Evolutionary conservation across 2,329 filamentous ascomycete species (phyloP).

Genomic region (Fusarium sp.): DNA sequence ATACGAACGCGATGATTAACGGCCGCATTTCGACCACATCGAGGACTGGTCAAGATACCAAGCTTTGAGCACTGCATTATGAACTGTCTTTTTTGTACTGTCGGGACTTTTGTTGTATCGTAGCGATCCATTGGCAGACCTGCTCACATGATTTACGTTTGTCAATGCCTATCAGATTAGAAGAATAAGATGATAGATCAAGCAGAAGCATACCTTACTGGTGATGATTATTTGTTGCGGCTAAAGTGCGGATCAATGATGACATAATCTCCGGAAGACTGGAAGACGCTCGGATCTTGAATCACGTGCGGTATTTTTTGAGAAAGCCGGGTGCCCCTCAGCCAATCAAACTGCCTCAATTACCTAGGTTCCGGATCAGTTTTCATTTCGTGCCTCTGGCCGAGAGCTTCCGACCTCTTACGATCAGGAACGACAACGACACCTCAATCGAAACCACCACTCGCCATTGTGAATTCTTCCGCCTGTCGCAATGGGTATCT

Average conservation of each 20-base stretch:
- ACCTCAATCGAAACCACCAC: slow-evolving; percentile 51
- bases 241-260: slow-evolving; percentile 16
- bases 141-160: slow-evolving; percentile 5
- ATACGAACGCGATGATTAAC: slow-evolving; percentile 43
- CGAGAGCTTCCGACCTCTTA: slow-evolving; percentile 54
- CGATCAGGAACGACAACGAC: slow-evolving; percentile 47
- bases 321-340: slow-evolving; percentile 20
- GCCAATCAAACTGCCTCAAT: slow-evolving; percentile 61
- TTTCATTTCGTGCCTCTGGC: slow-evolving; percentile 52
- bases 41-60: slow-evolving; percentile 35
- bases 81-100: slow-evolving; percentile 26
- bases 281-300: slow-evolving; percentile 23
- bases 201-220: background rate
- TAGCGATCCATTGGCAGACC: slow-evolving; percentile 6
- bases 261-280: slow-evolving; percentile 19
- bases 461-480: slow-evolving; percentile 52
- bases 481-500: slow-evolving; percentile 68
- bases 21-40: slow-evolving; percentile 28
- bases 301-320: slow-evolving; percentile 39
- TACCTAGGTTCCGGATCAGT: slow-evolving; percentile 59
- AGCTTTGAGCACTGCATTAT: slow-evolving; percentile 38
- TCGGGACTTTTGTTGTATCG: slow-evolving; percentile 14
- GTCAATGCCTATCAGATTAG: slow-evolving; percentile 18
- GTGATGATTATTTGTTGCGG: background rate
- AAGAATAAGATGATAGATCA: background rate